These are phyloP conservation scores for Gardenia jasminoides DNA, from an alignment of 257 asterid species.

Conservation along the genomic window DNA sequence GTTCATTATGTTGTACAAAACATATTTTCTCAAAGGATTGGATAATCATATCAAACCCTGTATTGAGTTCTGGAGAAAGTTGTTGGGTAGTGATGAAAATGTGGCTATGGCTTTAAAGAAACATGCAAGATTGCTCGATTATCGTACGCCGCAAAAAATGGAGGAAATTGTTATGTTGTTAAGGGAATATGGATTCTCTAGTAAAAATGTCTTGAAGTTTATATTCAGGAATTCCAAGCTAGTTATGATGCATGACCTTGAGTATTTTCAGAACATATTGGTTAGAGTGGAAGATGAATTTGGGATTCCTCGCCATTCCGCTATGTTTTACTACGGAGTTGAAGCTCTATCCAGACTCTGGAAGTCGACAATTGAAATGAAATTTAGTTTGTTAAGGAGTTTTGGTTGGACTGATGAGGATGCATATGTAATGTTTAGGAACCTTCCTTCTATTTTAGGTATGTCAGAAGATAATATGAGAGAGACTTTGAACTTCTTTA, in stretches of 20 bases:
- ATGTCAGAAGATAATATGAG: constrained; percentile 7
- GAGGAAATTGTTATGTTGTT: background rate
- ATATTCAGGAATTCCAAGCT: background rate
- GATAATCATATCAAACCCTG: background rate
- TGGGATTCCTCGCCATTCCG: background rate
- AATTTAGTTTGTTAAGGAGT: constrained; percentile 15
- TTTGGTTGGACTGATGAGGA: constrained; percentile 23
- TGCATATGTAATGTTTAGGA: background rate
- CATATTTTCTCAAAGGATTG: background rate
- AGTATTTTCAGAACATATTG: background rate
- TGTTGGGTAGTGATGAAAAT: background rate
- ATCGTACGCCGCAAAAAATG: background rate
- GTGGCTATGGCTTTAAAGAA: background rate
- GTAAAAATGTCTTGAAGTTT: background rate
- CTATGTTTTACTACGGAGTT: background rate
- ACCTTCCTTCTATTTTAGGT: background rate
- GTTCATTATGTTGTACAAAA: background rate
- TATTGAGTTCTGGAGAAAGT: background rate
- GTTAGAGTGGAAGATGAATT: background rate
- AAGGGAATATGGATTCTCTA: background rate
- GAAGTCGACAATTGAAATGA: too few species aligned
- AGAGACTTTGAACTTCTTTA: background rate
- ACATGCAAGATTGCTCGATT: too few species aligned
- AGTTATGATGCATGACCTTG: background rate
- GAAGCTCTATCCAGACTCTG: too few species aligned